phyloP scores from a whole-genome alignment of 805 yeast genomes.

The Ogataea corticis region DNA sequence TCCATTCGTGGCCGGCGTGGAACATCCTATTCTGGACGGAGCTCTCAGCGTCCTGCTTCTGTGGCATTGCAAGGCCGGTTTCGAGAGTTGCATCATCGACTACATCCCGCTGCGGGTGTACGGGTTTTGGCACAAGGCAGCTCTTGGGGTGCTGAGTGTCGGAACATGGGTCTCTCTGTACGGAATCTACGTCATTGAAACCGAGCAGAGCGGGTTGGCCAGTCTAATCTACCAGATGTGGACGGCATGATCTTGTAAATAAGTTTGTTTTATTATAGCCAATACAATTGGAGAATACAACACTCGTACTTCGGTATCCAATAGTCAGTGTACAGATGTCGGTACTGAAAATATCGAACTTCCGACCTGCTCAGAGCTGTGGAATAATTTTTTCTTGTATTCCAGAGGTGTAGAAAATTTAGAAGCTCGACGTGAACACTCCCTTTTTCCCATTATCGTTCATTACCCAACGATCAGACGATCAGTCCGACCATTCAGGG shows the following conservation, averaged over 20 bases:
- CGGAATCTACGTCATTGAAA: slow-evolving; percentile 82
- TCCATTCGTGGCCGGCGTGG: slow-evolving; percentile 77
- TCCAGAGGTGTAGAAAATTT: too few relatives aligned
- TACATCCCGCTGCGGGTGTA: slow-evolving; percentile 87
- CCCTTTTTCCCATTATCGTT: slow-evolving; percentile 4
- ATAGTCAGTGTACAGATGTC: too few relatives aligned
- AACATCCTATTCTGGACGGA: slow-evolving; percentile 71
- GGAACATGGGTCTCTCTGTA: slow-evolving; percentile 73
- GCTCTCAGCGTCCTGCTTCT: slow-evolving; percentile 63
- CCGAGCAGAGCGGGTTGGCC: slow-evolving; percentile 75
- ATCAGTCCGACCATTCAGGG: slow-evolving; percentile 24
- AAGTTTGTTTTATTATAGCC: neutral
- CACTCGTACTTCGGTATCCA: neutral
- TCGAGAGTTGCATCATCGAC: slow-evolving; percentile 89
- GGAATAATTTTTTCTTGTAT: too few relatives aligned
- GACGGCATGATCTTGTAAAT: slow-evolving; percentile 34
- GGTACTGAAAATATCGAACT: too few relatives aligned
- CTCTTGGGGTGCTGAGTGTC: slow-evolving; percentile 63
- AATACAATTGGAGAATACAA: neutral
- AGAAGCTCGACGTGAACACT: too few relatives aligned
- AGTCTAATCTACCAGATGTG: slow-evolving; percentile 66
- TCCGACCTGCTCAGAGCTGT: too few relatives aligned
- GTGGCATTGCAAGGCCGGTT: slow-evolving; percentile 82
- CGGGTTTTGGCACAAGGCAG: slow-evolving; percentile 71
- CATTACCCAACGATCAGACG: slow-evolving; percentile 7